Base-by-base conservation (phyloP, 768 basidiomycete genomes). In the Tulasnella sp. region DNA sequence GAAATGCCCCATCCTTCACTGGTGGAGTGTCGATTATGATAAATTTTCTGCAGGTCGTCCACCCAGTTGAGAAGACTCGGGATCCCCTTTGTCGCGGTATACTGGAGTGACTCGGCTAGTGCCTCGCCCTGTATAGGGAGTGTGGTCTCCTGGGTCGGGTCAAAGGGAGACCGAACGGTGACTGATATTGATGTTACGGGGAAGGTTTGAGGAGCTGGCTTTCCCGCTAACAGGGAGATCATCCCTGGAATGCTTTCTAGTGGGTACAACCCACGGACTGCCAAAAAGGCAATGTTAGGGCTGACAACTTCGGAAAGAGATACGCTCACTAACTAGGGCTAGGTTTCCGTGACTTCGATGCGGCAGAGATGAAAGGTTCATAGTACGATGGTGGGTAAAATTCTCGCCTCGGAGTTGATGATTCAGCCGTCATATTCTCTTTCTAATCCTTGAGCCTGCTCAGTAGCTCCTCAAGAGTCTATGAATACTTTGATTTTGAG, bases 181-280 rank as follows among this genome's bases (percentile, higher is more conserved):
- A 92, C 87, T 71, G 85, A 88, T 76, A 98, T 82, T 0, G 89
- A 88, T 1, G 88, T 88, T 81, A 98, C 92, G 1, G 96, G 96
- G 82, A 98, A 98, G 22, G 92, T 90, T n/a, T 84, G 82, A 8
- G 89, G 84, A 77, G 96, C 95, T 6, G 96, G 96, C 79, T 95
- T 94, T 34, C 96, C 96, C 0, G 94, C 95, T 7, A 95, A 86
- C 37, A 95, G 79, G 3, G 90, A 92, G 71, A 95, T 88, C 41
- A 92, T 78, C 0, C 91, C 91, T 0, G 94, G 93, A 0, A 82
- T 85, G 26, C 84, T 83, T 80, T 98, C 96, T 34, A 95, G 83
- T 0, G 89, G 92, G 72, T 87, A 85, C n/a, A 96, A 84, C 16
- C 87, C 81, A 35, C 86, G 83, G 71, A 88, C 86, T 87, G 76